Conservation (phyloP, 2,329 filamentous ascomycete species). For the Aspergillus felis region DNA sequence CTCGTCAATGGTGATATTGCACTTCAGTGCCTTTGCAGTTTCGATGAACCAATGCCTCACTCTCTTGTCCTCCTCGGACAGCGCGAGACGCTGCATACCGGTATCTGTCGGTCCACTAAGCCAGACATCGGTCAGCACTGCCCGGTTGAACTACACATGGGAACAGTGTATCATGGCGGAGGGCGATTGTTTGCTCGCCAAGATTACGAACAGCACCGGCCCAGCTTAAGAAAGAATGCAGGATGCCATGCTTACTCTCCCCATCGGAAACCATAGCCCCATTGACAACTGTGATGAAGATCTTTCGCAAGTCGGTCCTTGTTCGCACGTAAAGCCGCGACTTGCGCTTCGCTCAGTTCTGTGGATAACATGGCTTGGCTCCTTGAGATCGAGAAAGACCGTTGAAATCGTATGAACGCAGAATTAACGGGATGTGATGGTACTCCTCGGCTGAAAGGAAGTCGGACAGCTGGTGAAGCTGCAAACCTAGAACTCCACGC, state of each 20-base stretch:
- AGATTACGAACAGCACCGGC: not conserved
- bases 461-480: slow-evolving; percentile 1
- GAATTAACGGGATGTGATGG: not conserved
- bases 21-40: slow-evolving; percentile 60
- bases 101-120: slow-evolving; percentile 54
- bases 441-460: slow-evolving; percentile 1
- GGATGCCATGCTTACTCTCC: slow-evolving; percentile 53
- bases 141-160: not conserved
- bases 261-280: slow-evolving; percentile 64
- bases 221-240: not conserved
- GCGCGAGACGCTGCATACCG: slow-evolving; percentile 71
- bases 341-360: slow-evolving; percentile 48
- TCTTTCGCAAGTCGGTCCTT: slow-evolving; percentile 58
- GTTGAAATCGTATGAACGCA: slow-evolving; percentile 3
- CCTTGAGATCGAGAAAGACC: slow-evolving; percentile 11
- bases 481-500: not conserved
- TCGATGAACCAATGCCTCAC: slow-evolving; percentile 72
- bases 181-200: not conserved
- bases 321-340: slow-evolving; percentile 55
- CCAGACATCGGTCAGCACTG: not conserved
- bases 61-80: slow-evolving; percentile 67
- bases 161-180: not conserved
- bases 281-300: slow-evolving; percentile 63
- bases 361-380: slow-evolving; percentile 34
- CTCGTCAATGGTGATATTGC: slow-evolving; percentile 63